phyloP scores from a whole-genome alignment of 2,329 filamentous ascomycete genomes.

The Cephalotrichum gorgonifer region DNA sequence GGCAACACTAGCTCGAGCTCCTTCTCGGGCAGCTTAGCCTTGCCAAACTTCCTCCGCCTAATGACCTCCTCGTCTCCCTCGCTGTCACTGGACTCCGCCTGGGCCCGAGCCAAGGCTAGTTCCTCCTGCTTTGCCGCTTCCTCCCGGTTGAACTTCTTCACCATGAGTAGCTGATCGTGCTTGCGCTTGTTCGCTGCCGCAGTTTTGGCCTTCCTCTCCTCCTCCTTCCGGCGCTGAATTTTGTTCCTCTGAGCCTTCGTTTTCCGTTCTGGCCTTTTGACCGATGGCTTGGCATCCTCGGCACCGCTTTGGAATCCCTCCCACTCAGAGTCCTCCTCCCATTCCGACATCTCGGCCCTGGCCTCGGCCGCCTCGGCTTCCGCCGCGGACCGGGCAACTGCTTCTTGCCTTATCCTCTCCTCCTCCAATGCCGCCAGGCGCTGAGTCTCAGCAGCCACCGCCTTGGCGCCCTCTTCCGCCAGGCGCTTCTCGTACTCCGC shows the following conservation, averaged over 20 bases:
- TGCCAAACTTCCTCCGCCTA: constrained; percentile 64
- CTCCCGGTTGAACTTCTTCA: constrained; percentile 60
- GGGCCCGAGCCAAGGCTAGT: constrained; percentile 26
- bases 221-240: constrained; percentile 78
- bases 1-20: constrained; percentile 71
- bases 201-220: constrained; percentile 66
- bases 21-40: constrained; percentile 64
- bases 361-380: constrained; percentile 65
- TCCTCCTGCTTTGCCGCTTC: constrained; percentile 46
- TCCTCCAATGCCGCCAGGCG: constrained; percentile 57
- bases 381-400: constrained; percentile 58
- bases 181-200: constrained; percentile 65
- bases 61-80: constrained; percentile 54
- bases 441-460: constrained; percentile 67
- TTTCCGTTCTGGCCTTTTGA: constrained; percentile 73
- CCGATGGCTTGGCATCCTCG: constrained; percentile 48
- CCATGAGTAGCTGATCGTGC: constrained; percentile 58
- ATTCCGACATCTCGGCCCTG: constrained; percentile 54
- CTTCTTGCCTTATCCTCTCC: constrained; percentile 57
- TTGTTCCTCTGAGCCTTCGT: constrained; percentile 80
- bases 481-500: constrained; percentile 75
- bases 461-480: constrained; percentile 64
- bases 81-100: constrained; percentile 37
- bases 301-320: constrained; percentile 78
- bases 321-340: constrained; percentile 86